Base-by-base conservation (phyloP, 805 yeast genomes). In the Candida stauntonica region DNA sequence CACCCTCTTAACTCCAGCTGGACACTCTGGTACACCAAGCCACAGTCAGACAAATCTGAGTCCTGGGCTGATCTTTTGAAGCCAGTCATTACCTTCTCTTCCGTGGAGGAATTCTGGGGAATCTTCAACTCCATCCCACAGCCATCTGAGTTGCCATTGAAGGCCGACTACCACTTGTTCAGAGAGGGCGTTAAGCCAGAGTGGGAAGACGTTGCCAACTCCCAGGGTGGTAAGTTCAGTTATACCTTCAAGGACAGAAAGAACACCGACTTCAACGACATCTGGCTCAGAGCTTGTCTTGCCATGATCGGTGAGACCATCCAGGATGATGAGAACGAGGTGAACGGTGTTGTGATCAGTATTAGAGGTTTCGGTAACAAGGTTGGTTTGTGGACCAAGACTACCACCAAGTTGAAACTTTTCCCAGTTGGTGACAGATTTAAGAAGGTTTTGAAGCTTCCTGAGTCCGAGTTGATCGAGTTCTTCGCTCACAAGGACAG, bases 81-180 rank as follows among this genome's bases (percentile, higher is more conserved):
- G 69, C 94, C 96, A 41, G 94, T 93, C 36, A 91, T 88, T 52
- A 78, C 94, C 17, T 87, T 93, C 55, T 75, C 80, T 39, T 79
- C 96, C n/a, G 98, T 93, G 36, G 99, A 93, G 70, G 97, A 91
- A 64, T 93, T 93, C 70, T 93, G 99, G 99, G 99, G 98, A 18
- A 83, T 91, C 50, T 85, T 79, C 72, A 89, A 93, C 66, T 84
- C 94, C 30, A 81, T 93, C 54, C 98, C 98, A 51, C 79, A 79
- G 54, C 96, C 95, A 36, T 77, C 79, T 47, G 96, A 88, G 60
- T 74, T 93, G 60, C 98, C 98, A 53, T 60, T 82, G 56, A 86
- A 81, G 65, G 85, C 96, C 11, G 98, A 93, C 67, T 91, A 91
- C 68, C 95, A 93, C 63, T 77, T 91, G 58, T 93, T 93, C 73